Evolutionary conservation across 2,329 filamentous ascomycete genomes (phyloP).

Genomic region (Achaetomium macrosporum): DNA sequence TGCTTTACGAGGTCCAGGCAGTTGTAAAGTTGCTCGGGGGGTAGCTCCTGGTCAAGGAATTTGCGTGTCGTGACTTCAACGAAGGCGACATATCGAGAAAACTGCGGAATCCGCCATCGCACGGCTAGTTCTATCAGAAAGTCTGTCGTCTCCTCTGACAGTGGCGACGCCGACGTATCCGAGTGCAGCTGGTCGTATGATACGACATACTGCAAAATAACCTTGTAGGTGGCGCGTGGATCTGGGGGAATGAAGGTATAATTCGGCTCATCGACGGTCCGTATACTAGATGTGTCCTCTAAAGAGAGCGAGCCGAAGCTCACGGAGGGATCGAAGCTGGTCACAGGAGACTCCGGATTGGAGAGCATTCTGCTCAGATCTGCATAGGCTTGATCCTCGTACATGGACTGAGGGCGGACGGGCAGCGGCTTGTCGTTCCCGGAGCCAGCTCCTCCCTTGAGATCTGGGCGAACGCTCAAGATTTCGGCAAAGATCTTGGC

Average conservation of each 20-base stretch:
- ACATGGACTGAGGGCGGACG: constrained; percentile 43
- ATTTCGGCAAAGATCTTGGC: constrained; percentile 93
- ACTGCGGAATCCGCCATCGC: constrained; percentile 84
- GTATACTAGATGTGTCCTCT: constrained; percentile 46
- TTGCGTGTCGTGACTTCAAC: constrained; percentile 81
- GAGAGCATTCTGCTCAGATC: constrained; percentile 49
- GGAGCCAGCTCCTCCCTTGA: constrained; percentile 68
- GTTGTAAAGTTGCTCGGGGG: constrained; percentile 73
- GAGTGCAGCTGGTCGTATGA: constrained; percentile 56
- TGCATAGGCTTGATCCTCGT: constrained; percentile 47
- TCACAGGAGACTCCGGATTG: constrained; percentile 37
- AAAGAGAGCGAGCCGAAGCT: constrained; percentile 62
- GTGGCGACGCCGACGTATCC: constrained; percentile 43
- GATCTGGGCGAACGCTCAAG: constrained; percentile 74
- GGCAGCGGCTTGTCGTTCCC: constrained; percentile 54
- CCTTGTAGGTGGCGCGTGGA: constrained; percentile 74
- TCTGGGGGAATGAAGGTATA: constrained; percentile 90
- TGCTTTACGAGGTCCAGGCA: constrained; percentile 79
- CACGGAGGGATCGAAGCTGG: constrained; percentile 59
- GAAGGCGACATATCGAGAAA: constrained; percentile 71
- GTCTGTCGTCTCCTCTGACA: constrained; percentile 76
- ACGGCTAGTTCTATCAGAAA: constrained; percentile 78
- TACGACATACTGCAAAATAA: constrained; percentile 72
- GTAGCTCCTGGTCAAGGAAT: constrained; percentile 76
- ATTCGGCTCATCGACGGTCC: constrained; percentile 55